Conservation (phyloP, 2,329 filamentous ascomycete genomes). For the Fusarium longipes region DNA sequence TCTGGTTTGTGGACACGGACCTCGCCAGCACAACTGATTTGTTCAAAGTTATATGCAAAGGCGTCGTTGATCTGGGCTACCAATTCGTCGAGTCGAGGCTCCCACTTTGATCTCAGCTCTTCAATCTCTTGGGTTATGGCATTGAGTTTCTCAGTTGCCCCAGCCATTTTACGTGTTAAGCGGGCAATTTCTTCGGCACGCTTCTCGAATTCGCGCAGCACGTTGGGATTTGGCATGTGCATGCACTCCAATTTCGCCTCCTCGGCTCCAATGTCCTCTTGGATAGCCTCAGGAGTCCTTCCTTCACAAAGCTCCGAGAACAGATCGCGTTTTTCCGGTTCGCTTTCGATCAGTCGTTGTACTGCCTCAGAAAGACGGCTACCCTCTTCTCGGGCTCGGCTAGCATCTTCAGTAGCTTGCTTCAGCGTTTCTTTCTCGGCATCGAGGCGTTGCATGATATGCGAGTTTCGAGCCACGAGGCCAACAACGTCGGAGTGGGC, state of each 20-base stretch:
- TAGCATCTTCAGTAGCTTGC: constrained; percentile 54
- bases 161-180: constrained; percentile 67
- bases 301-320: constrained; percentile 58
- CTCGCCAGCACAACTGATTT: constrained; percentile 94
- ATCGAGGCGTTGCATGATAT: constrained; percentile 66
- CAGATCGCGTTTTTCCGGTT: constrained; percentile 54
- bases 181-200: constrained; percentile 76
- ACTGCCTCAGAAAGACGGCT: constrained; percentile 51
- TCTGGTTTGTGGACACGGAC: constrained; percentile 89
- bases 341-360: constrained; percentile 53
- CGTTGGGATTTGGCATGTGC: constrained; percentile 78
- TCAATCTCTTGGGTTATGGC: constrained; percentile 68
- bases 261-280: constrained; percentile 79
- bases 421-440: constrained; percentile 54
- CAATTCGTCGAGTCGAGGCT: constrained; percentile 82
- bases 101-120: constrained; percentile 78
- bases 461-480: constrained; percentile 72
- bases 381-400: constrained; percentile 52
- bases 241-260: constrained; percentile 82
- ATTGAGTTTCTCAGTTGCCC: constrained; percentile 65
- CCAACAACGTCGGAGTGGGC: constrained; percentile 81
- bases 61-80: constrained; percentile 86
- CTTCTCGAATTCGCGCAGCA: constrained; percentile 81
- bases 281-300: constrained; percentile 71
- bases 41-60: constrained; percentile 91